A percentile compares a stretch with the other conserved stretches of the same genome.
Evolutionary conservation across 2,329 filamentous ascomycete genomes (phyloP).

Genomic region (Fusarium domesticum): DNA sequence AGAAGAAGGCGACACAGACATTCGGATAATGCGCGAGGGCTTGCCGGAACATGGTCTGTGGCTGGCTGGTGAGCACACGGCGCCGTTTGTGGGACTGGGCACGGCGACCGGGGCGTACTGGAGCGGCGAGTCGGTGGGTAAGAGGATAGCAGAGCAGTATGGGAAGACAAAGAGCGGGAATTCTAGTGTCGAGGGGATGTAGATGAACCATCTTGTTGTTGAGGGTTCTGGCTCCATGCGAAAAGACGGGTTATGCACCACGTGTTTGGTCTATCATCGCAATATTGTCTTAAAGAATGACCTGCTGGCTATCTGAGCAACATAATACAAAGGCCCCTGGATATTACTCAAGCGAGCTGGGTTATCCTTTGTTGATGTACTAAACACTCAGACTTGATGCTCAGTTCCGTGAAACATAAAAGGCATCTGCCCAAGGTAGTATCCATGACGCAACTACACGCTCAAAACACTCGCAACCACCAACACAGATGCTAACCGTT

Average conservation of each 20-base stretch:
- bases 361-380: too few relatives aligned
- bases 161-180: slow-evolving; percentile 29
- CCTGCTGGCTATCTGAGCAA: too few relatives aligned
- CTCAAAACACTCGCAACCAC: neutral
- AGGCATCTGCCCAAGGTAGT: too few relatives aligned
- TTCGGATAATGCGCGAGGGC: slow-evolving; percentile 61
- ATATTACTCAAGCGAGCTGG: too few relatives aligned
- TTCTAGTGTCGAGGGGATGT: slow-evolving; percentile 2
- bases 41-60: slow-evolving; percentile 68
- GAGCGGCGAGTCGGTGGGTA: slow-evolving; percentile 78
- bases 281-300: too few relatives aligned
- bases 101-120: slow-evolving; percentile 90
- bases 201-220: too few relatives aligned
- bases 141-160: slow-evolving; percentile 58
- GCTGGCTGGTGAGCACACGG: slow-evolving; percentile 88
- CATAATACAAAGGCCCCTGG: too few relatives aligned
- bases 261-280: too few relatives aligned
- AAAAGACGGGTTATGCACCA: too few relatives aligned
- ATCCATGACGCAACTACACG: neutral
- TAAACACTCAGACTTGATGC: too few relatives aligned
- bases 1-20: slow-evolving; percentile 66
- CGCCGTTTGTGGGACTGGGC: slow-evolving; percentile 83
- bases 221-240: too few relatives aligned
- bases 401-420: too few relatives aligned
- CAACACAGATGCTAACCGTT: neutral